phyloP scores from a whole-genome alignment of 2,329 filamentous ascomycete species.

The Fusarium siculi region DNA sequence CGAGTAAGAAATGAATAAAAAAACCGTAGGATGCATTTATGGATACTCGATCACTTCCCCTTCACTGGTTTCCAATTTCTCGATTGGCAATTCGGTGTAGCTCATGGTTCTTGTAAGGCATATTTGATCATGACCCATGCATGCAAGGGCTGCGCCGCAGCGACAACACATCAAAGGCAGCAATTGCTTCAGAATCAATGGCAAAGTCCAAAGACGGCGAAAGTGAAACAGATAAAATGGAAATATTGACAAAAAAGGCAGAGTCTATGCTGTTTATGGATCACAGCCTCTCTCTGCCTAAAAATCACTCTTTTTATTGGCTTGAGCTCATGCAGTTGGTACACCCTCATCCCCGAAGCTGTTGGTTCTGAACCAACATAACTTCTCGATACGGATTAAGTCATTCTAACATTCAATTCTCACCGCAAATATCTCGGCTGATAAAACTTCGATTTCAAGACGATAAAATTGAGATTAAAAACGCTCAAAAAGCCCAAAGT shows the following conservation, averaged over 20 bases:
- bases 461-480: rapidly evolving
- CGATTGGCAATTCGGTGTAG: neutral
- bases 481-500: rapidly evolving
- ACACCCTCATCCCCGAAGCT: neutral
- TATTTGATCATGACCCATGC: rapidly evolving
- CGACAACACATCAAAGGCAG: neutral
- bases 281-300: neutral
- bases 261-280: neutral
- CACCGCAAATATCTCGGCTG: rapidly evolving
- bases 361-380: neutral
- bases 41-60: neutral
- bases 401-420: neutral
- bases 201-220: neutral
- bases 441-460: neutral
- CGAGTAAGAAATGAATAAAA: rapidly evolving
- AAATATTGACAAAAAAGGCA: neutral
- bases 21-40: rapidly evolving
- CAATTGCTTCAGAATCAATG: neutral
- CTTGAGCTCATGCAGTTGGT: neutral
- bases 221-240: neutral
- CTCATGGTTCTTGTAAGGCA: neutral
- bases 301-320: neutral
- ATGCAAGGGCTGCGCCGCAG: neutral
- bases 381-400: neutral
- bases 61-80: neutral